Evolutionary conservation across 139 green algal species (phyloP).

Genomic region (Mychonastes homosphaera): DNA sequence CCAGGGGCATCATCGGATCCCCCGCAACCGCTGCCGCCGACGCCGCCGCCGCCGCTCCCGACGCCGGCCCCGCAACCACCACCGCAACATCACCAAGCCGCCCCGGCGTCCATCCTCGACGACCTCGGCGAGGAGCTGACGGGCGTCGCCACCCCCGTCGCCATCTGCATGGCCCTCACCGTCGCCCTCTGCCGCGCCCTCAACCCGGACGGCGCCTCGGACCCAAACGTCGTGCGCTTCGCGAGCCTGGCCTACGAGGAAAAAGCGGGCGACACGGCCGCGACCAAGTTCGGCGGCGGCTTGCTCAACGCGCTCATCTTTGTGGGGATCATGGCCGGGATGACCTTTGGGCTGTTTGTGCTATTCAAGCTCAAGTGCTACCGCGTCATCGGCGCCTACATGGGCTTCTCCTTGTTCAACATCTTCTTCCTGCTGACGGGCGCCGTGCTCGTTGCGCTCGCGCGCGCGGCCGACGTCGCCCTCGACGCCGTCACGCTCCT

Average conservation of each 20-base stretch:
- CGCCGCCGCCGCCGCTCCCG: too few species aligned
- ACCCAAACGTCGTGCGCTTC: conserved; percentile 43
- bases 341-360: conserved; percentile 85
- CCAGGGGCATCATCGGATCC: too few species aligned
- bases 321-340: conserved; percentile 60
- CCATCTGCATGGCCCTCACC: conserved; percentile 84
- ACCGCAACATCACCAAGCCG: too few species aligned
- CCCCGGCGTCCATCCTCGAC: conserved; percentile 27
- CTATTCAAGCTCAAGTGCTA: conserved; percentile 88
- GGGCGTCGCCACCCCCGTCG: conserved; percentile 72
- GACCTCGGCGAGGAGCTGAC: conserved; percentile 68
- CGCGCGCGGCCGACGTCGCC: conserved; percentile 18
- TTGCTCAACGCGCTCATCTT: conserved; percentile 90
- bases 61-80: too few species aligned
- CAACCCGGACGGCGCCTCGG: conserved; percentile 55
- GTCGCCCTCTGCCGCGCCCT: conserved; percentile 73
- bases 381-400: conserved; percentile 83
- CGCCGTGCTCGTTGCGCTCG: conserved; percentile 39
- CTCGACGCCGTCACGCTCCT: neutral
- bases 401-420: conserved; percentile 85
- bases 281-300: conserved; percentile 68
- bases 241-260: conserved; percentile 71
- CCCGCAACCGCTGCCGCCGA: too few species aligned
- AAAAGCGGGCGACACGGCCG: conserved; percentile 56
- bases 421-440: conserved; percentile 90